Evolutionary conservation across 139 green algal species (phyloP).

Genomic region (Asterochloris erici): DNA sequence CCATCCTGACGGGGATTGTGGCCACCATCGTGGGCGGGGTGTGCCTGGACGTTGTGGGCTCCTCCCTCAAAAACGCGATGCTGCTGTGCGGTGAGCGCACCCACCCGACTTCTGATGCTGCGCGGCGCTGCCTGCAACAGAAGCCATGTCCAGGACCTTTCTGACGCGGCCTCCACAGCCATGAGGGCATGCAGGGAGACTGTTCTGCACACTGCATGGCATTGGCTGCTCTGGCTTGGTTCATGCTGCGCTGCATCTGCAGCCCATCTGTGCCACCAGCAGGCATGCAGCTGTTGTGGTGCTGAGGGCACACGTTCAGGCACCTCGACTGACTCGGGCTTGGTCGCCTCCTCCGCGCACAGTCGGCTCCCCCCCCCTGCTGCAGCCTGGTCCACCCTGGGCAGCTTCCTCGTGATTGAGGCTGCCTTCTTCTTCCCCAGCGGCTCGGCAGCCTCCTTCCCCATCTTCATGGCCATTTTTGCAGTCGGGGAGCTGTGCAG

Average conservation of each 20-base stretch:
- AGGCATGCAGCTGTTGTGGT: no score
- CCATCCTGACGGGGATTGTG: conserved; percentile 65
- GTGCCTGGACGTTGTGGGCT: conserved; percentile 16
- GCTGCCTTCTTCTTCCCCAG: conserved; percentile 5
- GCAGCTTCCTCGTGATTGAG: conserved; percentile 16
- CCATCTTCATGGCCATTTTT: conserved; percentile 23
- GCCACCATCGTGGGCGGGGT: conserved; percentile 16
- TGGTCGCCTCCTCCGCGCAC: no score
- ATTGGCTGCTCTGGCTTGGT: no score
- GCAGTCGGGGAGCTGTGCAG: conserved; percentile 56
- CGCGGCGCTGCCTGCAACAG: not conserved
- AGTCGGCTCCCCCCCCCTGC: not conserved
- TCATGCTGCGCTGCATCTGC: no score
- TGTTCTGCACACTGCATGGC: no score
- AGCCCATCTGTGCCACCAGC: no score
- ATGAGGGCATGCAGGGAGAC: no score
- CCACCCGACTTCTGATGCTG: not conserved
- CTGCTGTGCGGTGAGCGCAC: conserved; percentile 8
- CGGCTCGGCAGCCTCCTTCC: not conserved
- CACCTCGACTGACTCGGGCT: not conserved
- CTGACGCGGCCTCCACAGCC: no score
- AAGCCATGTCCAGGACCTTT: no score
- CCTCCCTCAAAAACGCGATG: conserved; percentile 23
- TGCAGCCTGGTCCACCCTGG: conserved; percentile 2
- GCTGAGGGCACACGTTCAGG: no score